Percentiles rank a stretch among this genome's conserved stretches.
Conservation (phyloP, 306 rosid genomes). For the Gastrolobium villosum region DNA sequence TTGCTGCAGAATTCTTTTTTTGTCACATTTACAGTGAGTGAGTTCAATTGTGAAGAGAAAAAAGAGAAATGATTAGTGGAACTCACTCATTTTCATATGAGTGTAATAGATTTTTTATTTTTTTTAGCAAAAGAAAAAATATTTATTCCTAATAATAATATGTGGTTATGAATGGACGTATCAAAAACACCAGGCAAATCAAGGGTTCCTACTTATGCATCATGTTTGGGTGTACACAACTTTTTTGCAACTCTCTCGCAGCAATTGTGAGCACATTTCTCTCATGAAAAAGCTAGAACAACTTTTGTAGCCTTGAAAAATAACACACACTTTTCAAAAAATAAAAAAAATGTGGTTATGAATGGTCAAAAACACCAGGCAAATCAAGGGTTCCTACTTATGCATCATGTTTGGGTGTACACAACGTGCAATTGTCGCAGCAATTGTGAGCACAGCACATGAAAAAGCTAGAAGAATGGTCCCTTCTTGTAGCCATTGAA, state of each 20-base stretch:
- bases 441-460: constrained; percentile 48
- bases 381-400: too few species aligned
- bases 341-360: too few species aligned
- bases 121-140: too few species aligned
- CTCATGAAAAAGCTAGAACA: constrained; percentile 48
- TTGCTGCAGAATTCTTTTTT: too few species aligned
- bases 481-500: constrained; percentile 30
- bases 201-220: constrained; percentile 16
- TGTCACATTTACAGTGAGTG: too few species aligned
- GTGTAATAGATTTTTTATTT: too few species aligned
- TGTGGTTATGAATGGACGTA: constrained; percentile 6
- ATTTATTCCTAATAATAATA: neutral
- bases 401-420: neutral
- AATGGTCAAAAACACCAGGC: too few species aligned
- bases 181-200: constrained; percentile 42
- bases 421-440: constrained; percentile 53
- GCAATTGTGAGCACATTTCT: constrained; percentile 40
- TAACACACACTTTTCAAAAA: too few species aligned
- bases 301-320: constrained; percentile 5
- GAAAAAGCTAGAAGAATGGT: constrained; percentile 47
- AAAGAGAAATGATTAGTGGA: too few species aligned
- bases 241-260: constrained; percentile 56
- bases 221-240: too few species aligned
- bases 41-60: too few species aligned
- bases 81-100: too few species aligned